Evolutionary conservation across 768 basidiomycete species (phyloP), one percentile per base, ranked within the genome.

Genomic region (Lentinula lateritia): DNA sequence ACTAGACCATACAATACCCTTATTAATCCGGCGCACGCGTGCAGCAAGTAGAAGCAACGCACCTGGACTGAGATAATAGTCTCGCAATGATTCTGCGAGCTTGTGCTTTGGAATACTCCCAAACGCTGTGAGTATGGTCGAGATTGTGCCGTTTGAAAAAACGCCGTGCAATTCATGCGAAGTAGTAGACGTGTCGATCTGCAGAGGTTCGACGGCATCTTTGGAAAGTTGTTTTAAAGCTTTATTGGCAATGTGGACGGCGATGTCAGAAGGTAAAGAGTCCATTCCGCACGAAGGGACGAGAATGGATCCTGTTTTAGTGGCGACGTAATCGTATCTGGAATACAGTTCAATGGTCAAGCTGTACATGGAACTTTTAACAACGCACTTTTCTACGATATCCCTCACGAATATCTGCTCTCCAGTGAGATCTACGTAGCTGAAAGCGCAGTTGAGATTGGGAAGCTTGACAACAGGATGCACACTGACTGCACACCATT

Each of bases 391-490:
- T 34, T 73, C 38, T 52, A 92, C 84, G 54, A 92, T 87, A 13
- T 84, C 74, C 63, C 74, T 75, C 50, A 89, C 80, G 85, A 88
- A 94, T 2, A 77, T 74, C 0, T 80, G 73, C 70, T 95, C 93
- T 7, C 90, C 89, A 1, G 89, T 85, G 38, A 95, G 76, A 72
- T 98, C 95, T 32, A 93, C 85, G 70, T 96, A 96, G 72, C 55
- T 56, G 41, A 23, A 8, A 54, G 12, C 13, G 39, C n/a, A 41
- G 4, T 3, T 42, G 28, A 43, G 55, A 23, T 9, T 32, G 20
- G 34, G 41, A 28, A 23, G 10, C 6, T 16, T 1, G 13, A 36
- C 12, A 39, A 6, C 36, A 4, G 6, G 7, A 41, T 23, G 20
- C 36, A 35, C 9, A 56, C 55, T 56, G n/a, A 56, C 55, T 95